These are phyloP conservation scores for Pyricularia sp. DNA, from an alignment of 2,329 filamentous ascomycete genomes.

Conservation along the genomic window DNA sequence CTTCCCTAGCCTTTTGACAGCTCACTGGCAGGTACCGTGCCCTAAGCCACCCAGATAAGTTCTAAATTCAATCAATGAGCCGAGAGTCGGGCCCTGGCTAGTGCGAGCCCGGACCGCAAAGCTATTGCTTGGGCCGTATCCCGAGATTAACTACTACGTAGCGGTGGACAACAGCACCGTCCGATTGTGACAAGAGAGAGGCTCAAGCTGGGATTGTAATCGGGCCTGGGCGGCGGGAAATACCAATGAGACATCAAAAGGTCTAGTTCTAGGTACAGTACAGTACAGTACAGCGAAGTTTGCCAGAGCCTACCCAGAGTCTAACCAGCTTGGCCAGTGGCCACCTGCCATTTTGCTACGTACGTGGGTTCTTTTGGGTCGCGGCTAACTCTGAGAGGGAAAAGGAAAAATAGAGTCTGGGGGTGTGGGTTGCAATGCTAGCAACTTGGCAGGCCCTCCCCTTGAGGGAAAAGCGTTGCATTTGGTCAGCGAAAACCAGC, in stretches of 20 bases:
- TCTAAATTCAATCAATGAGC: not conserved
- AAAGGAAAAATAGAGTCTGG: not conserved
- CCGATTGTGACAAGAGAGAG: not conserved
- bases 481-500: not conserved
- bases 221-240: not conserved
- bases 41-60: not conserved
- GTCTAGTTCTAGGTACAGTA: no score
- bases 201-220: not conserved
- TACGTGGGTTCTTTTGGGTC: not conserved
- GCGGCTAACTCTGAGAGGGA: not conserved
- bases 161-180: not conserved
- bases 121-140: not conserved
- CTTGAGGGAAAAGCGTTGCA: not conserved
- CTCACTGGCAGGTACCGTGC: not conserved
- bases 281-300: no score
- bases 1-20: not conserved
- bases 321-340: not conserved
- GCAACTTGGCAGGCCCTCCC: not conserved
- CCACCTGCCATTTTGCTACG: not conserved
- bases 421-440: not conserved
- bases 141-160: not conserved
- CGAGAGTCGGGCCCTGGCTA: not conserved
- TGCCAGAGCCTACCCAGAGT: no score
- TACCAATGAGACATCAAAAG: not conserved
- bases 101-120: not conserved